Conservation (phyloP, 768 basidiomycete species). For the Gelatoporia subvermispora region DNA sequence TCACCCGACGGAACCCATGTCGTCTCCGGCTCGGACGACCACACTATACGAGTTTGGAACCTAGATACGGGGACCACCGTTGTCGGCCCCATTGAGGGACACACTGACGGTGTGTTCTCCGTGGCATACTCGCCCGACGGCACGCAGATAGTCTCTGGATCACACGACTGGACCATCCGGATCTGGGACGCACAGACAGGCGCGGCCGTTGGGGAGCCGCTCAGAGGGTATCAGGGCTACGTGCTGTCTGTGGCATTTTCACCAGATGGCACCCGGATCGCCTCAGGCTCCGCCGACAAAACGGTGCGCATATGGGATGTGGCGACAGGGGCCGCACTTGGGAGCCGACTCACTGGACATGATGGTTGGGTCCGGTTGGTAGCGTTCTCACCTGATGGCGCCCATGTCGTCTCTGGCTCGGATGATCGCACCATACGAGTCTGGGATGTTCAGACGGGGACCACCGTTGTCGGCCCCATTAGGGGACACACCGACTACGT, state of each 20-base stretch:
- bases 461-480: background rate
- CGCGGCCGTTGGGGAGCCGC: slow-evolving; percentile 3
- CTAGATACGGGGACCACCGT: slow-evolving; percentile 15
- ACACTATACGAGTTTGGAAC: slow-evolving; percentile 16
- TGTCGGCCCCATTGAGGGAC: slow-evolving; percentile 16
- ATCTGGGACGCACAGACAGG: slow-evolving; percentile 10
- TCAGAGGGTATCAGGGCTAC: slow-evolving; percentile 12
- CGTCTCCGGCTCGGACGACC: slow-evolving; percentile 39
- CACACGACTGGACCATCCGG: slow-evolving; percentile 12
- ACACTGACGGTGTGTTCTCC: slow-evolving; percentile 15
- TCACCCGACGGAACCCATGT: slow-evolving; percentile 39
- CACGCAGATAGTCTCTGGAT: slow-evolving; percentile 12
- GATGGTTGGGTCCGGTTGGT: slow-evolving; percentile 10
- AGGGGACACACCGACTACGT: background rate
- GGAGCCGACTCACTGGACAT: slow-evolving; percentile 1
- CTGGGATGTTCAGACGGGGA: slow-evolving; percentile 15
- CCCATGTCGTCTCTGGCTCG: slow-evolving; percentile 24
- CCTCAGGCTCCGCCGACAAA: slow-evolving; percentile 22
- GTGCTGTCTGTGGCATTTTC: slow-evolving; percentile 20
- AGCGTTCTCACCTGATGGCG: slow-evolving; percentile 25
- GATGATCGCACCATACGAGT: slow-evolving; percentile 19
- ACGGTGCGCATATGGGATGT: slow-evolving; percentile 15
- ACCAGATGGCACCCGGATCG: slow-evolving; percentile 20
- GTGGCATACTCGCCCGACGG: slow-evolving; percentile 26
- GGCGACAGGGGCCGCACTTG: slow-evolving; percentile 1